A percentile compares a stretch with the other conserved stretches of the same genome.
Evolutionary conservation across 257 asterid species (phyloP).

Genomic region (Salvia hispanica): DNA sequence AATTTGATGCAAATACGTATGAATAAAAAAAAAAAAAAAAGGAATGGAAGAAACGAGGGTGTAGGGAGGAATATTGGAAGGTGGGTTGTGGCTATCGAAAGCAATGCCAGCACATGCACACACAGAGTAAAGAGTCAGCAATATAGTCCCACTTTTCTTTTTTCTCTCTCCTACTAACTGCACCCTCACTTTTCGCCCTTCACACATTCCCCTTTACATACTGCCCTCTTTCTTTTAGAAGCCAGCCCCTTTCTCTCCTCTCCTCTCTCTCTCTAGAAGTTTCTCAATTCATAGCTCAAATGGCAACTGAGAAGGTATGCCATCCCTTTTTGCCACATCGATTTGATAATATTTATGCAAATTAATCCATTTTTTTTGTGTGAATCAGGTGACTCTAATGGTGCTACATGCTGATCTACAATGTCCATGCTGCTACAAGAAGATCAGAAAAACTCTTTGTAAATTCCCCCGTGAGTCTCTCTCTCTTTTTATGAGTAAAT

Average conservation of each 20-base stretch:
- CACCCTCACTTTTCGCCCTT: constrained; percentile 14
- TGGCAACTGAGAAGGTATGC: constrained; percentile 48
- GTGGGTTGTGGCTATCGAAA: constrained; percentile 45
- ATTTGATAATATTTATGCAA: neutral
- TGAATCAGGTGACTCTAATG: constrained; percentile 60
- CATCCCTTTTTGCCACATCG: too few relatives aligned
- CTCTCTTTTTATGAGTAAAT: neutral
- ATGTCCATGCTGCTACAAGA: constrained; percentile 83
- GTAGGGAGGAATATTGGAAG: constrained; percentile 32
- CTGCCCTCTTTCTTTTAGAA: constrained; percentile 8
- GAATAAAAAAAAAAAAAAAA: neutral
- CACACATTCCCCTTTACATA: constrained; percentile 3
- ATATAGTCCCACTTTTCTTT: constrained; percentile 6
- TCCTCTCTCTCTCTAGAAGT: constrained; percentile 18
- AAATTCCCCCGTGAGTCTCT: constrained; percentile 68
- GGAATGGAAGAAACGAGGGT: neutral
- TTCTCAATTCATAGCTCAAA: neutral
- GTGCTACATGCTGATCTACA: constrained; percentile 78
- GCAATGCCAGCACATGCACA: constrained; percentile 47
- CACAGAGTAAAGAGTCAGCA: constrained; percentile 54
- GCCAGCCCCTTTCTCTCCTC: constrained; percentile 10
- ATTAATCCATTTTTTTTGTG: neutral
- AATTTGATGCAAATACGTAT: too few relatives aligned
- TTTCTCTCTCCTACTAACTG: neutral
- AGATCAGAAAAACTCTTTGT: constrained; percentile 76